These are phyloP conservation scores for Handroanthus guayacan DNA, from an alignment of 257 asterid species.

Conservation along the genomic window DNA sequence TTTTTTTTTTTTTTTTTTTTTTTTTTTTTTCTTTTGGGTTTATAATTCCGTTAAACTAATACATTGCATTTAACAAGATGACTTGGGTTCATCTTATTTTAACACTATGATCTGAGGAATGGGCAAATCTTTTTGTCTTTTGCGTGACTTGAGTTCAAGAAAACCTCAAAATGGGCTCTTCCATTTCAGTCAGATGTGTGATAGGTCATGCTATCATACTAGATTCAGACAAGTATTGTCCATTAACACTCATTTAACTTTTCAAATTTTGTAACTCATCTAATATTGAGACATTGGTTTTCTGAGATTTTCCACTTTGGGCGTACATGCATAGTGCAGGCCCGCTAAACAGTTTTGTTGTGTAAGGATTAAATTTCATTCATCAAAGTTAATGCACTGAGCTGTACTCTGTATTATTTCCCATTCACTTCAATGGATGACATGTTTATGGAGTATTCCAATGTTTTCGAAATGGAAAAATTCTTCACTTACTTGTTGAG, in stretches of 20 bases:
- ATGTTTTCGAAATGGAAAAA: slow-evolving; percentile 6
- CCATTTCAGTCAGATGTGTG: slow-evolving; percentile 11
- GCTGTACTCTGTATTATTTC: slow-evolving; percentile 4
- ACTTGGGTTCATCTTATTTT: slow-evolving; percentile 15
- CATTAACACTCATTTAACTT: not conserved
- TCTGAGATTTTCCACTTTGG: slow-evolving; percentile 10
- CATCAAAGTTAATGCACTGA: slow-evolving; percentile 19
- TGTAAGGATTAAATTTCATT: slow-evolving; percentile 8
- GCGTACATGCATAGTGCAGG: slow-evolving; percentile 14
- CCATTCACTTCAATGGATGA: slow-evolving; percentile 2
- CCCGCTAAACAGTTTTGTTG: slow-evolving; percentile 9
- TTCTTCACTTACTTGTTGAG: slow-evolving; percentile 40
- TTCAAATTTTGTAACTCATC: not conserved
- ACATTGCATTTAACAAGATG: slow-evolving; percentile 9
- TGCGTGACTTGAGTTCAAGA: slow-evolving; percentile 23
- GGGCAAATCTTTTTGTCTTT: slow-evolving; percentile 4
- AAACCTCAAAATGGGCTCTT: not conserved
- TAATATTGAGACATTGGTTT: slow-evolving; percentile 5
- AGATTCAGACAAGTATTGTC: not conserved
- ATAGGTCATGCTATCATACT: not conserved
- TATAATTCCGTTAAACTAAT: slow-evolving; percentile 12
- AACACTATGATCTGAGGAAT: slow-evolving; percentile 6
- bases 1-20: not conserved
- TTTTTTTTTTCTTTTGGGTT: slow-evolving; percentile 11
- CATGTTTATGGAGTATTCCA: slow-evolving; percentile 1